phyloP scores from a whole-genome alignment of 148 eudicot species.

The Nepenthes mirabilis region DNA sequence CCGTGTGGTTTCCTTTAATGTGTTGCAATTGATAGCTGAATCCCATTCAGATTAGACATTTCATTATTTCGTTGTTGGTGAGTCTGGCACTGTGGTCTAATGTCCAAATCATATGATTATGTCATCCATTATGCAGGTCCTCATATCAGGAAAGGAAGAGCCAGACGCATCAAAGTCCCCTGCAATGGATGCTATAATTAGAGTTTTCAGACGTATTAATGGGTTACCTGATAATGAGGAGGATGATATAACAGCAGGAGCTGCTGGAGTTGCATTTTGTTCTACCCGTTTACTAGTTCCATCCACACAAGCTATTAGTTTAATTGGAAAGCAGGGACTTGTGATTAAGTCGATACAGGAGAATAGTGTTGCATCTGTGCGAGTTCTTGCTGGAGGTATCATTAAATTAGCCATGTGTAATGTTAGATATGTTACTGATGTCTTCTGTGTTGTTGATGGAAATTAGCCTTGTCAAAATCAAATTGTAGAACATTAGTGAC shows the following conservation, averaged over 20 bases:
- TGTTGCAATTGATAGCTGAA: no score
- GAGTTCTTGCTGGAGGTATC: constrained; percentile 62
- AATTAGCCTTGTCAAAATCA: background rate
- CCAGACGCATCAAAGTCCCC: constrained; percentile 29
- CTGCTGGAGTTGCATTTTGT: constrained; percentile 28
- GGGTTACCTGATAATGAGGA: constrained; percentile 20
- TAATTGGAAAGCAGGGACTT: constrained; percentile 39
- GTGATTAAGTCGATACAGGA: constrained; percentile 49
- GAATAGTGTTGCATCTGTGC: constrained; percentile 55
- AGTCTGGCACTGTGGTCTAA: background rate
- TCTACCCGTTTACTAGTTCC: constrained; percentile 28
- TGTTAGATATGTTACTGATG: background rate
- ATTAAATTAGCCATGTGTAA: background rate
- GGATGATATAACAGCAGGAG: constrained; percentile 7
- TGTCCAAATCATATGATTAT: background rate
- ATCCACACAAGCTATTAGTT: constrained; percentile 24
- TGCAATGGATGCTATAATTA: constrained; percentile 36
- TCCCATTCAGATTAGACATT: background rate
- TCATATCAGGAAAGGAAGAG: constrained; percentile 44
- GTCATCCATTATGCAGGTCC: constrained; percentile 11
- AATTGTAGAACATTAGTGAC: no score
- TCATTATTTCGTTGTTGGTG: background rate
- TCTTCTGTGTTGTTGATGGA: background rate
- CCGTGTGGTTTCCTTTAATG: no score
- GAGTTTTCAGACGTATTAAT: constrained; percentile 28